phyloP scores from a whole-genome alignment of 495 filamentous ascomycete species.

The Daldinia caldariorum region DNA sequence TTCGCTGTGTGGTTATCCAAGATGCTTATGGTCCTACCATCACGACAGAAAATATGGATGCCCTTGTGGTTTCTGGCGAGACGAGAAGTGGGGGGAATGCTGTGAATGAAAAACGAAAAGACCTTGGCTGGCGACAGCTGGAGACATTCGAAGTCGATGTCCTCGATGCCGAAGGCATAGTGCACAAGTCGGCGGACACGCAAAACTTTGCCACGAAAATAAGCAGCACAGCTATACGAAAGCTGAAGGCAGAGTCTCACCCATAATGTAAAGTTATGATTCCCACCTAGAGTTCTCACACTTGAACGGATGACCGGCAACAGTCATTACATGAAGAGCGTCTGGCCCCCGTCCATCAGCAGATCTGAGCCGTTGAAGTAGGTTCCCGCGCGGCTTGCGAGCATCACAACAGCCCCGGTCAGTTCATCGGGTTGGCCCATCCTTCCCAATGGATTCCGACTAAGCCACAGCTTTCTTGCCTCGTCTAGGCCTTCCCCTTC shows the following conservation, averaged over 20 bases:
- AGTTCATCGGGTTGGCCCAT: slow-evolving; percentile 74
- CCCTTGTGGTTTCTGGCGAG: slow-evolving; percentile 88
- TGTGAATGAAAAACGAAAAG: slow-evolving; percentile 80
- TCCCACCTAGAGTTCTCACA: slow-evolving; percentile 2
- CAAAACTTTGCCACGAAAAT: slow-evolving; percentile 83
- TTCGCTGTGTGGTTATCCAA: slow-evolving; percentile 84
- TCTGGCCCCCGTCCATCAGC: slow-evolving; percentile 54
- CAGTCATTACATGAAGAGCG: slow-evolving; percentile 46
- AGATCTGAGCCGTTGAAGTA: slow-evolving; percentile 72
- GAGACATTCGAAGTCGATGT: slow-evolving; percentile 94
- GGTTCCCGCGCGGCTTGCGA: slow-evolving; percentile 69
- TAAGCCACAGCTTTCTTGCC: slow-evolving; percentile 65
- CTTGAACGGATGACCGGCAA: slow-evolving; percentile 2
- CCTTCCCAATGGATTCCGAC: slow-evolving; percentile 72
- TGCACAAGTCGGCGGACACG: slow-evolving; percentile 54
- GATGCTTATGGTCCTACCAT: slow-evolving; percentile 94
- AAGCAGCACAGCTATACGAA: slow-evolving; percentile 78
- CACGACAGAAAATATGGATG: slow-evolving; percentile 79
- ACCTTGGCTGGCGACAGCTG: slow-evolving; percentile 79
- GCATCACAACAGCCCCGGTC: slow-evolving; percentile 71
- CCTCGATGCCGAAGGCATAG: slow-evolving; percentile 71
- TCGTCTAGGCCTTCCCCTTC: slow-evolving; percentile 68
- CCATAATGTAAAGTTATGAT: slow-evolving; percentile 16
- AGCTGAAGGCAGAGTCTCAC: slow-evolving; percentile 55
- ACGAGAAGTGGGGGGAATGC: slow-evolving; percentile 83